Conservation (phyloP, 257 asterid species). For the Echium plantagineum region DNA sequence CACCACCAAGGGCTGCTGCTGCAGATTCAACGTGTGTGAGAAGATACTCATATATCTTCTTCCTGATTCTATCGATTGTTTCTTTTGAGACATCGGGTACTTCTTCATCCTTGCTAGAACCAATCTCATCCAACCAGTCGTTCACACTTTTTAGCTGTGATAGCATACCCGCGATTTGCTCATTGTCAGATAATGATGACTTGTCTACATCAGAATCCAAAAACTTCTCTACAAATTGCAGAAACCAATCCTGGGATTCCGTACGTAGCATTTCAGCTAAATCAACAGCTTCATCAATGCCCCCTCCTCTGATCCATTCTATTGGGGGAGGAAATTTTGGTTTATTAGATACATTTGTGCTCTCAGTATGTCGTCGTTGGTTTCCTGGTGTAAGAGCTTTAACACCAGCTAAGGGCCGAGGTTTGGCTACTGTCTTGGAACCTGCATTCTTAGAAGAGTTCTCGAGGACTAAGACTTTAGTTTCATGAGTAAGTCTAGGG, state of each 20-base stretch:
- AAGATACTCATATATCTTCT: constrained; percentile 91
- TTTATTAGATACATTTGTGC: constrained; percentile 29
- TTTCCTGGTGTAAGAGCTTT: constrained; percentile 34
- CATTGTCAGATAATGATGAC: constrained; percentile 66
- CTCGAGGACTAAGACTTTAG: constrained; percentile 57
- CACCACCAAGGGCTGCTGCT: constrained; percentile 85
- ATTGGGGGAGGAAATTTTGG: constrained; percentile 33
- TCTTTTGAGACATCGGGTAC: constrained; percentile 41
- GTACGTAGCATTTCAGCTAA: constrained; percentile 53
- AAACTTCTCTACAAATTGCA: constrained; percentile 84
- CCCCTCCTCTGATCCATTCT: constrained; percentile 89
- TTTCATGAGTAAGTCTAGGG: constrained; percentile 25
- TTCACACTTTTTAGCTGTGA: constrained; percentile 91
- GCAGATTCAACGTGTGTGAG: constrained; percentile 96
- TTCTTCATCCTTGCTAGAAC: constrained; percentile 47
- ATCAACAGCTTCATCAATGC: constrained; percentile 75
- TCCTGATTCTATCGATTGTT: constrained; percentile 73
- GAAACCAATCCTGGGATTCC: constrained; percentile 93
- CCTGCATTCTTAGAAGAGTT: constrained; percentile 41
- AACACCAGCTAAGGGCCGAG: constrained; percentile 36
- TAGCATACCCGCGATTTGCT: constrained; percentile 90
- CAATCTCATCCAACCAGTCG: constrained; percentile 87
- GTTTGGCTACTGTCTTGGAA: constrained; percentile 31
- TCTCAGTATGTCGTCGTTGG: constrained; percentile 40
- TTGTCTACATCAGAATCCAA: constrained; percentile 79